A percentile compares a stretch with the other conserved stretches of the same genome.
Evolutionary conservation across 108 stramenopile genomes (phyloP).

Genomic region (Discostella pseudostelligera): DNA sequence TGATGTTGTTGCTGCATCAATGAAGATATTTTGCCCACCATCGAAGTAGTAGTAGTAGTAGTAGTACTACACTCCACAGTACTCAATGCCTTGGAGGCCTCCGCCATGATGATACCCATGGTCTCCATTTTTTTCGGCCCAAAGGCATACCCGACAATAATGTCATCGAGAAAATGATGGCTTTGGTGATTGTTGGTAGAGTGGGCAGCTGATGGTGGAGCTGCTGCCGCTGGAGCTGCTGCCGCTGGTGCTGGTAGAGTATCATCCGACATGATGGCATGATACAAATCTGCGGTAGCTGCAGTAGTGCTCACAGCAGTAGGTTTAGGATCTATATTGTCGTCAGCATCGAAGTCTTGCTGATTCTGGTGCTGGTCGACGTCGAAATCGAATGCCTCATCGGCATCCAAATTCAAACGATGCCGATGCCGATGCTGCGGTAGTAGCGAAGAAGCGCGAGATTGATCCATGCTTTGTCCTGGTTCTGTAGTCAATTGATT

Average conservation of each 20-base stretch:
- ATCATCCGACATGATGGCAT: too few relatives aligned
- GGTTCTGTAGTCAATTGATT: too few relatives aligned
- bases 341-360: too few relatives aligned
- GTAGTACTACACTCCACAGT: conserved; percentile 25
- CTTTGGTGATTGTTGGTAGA: background rate
- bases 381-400: too few relatives aligned
- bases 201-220: background rate
- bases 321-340: too few relatives aligned
- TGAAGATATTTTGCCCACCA: background rate
- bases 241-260: background rate
- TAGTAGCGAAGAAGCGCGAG: too few relatives aligned
- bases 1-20: background rate
- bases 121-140: conserved; percentile 90
- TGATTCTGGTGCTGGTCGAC: too few relatives aligned
- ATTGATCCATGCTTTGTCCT: too few relatives aligned
- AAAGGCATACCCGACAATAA: conserved; percentile 85
- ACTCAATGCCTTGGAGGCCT: conserved; percentile 61
- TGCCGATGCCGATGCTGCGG: too few relatives aligned
- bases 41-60: background rate
- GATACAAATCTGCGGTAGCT: too few relatives aligned
- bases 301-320: too few relatives aligned
- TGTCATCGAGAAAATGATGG: conserved; percentile 37
- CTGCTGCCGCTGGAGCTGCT: background rate
- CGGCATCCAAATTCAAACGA: too few relatives aligned
- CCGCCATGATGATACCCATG: conserved; percentile 85